Evolutionary conservation across 805 yeast genomes (phyloP).

Genomic region (Lipomyces lipofer): DNA sequence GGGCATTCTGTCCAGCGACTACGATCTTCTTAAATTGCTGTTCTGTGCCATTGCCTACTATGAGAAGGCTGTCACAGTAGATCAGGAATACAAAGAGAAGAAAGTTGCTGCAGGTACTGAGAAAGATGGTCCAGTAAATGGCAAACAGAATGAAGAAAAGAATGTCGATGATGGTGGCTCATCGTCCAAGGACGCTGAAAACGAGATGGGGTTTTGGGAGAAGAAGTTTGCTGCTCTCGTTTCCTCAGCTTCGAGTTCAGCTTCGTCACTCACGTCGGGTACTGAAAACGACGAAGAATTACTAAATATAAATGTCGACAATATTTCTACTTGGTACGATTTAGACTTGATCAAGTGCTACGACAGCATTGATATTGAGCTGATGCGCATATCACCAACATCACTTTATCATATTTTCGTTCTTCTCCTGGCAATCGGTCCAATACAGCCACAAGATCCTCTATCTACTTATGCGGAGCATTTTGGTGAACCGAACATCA

Average conservation of each 20-base stretch:
- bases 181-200: background rate
- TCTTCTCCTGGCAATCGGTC: slow-evolving; percentile 49
- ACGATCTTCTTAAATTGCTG: slow-evolving; percentile 48
- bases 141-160: background rate
- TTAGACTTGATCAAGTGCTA: slow-evolving; percentile 45
- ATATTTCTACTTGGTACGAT: slow-evolving; percentile 36
- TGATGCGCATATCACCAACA: slow-evolving; percentile 44
- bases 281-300: slow-evolving; percentile 31
- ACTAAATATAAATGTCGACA: slow-evolving; percentile 24
- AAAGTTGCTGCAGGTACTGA: slow-evolving; percentile 27
- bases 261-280: slow-evolving; percentile 15
- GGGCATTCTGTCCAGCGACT: slow-evolving; percentile 41
- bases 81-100: slow-evolving; percentile 18
- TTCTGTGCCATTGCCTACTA: slow-evolving; percentile 48
- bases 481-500: slow-evolving; percentile 43
- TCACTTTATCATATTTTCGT: slow-evolving; percentile 50
- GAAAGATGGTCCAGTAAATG: slow-evolving; percentile 20
- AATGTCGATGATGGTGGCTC: background rate
- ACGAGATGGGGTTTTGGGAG: slow-evolving; percentile 19
- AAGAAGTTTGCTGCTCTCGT: slow-evolving; percentile 16
- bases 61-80: slow-evolving; percentile 10
- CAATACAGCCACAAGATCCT: slow-evolving; percentile 44
- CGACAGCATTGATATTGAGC: slow-evolving; percentile 48
- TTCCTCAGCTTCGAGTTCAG: background rate
- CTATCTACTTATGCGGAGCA: slow-evolving; percentile 34